Conservation (phyloP, 768 basidiomycete species). For the Calocera viscosa region DNA sequence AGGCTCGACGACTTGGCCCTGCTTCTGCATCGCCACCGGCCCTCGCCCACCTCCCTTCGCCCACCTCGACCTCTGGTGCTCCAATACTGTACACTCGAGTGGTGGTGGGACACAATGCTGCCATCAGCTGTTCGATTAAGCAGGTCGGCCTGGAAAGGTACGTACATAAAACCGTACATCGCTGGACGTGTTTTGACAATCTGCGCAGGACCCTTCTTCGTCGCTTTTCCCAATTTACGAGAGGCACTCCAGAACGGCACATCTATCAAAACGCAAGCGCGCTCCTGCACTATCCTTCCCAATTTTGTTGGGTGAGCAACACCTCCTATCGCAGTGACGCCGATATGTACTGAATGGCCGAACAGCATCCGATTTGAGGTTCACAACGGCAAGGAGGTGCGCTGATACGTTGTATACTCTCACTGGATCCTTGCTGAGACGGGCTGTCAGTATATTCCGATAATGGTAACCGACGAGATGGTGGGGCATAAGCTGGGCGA, state of each 20-base stretch:
- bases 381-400: not conserved
- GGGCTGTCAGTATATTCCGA: conserved; percentile 52
- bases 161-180: not conserved
- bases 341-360: not conserved
- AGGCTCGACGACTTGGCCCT: not conserved
- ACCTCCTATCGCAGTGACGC: not conserved
- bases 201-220: conserved; percentile 76
- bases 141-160: conserved; percentile 36
- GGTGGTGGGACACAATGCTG: not conserved
- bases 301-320: conserved; percentile 81
- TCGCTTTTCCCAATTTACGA: conserved; percentile 77
- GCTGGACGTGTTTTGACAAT: not conserved
- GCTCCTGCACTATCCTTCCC: conserved; percentile 85
- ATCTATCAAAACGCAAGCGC: conserved; percentile 78
- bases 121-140: not conserved
- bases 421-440: not conserved
- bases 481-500: conserved; percentile 97
- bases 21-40: not conserved
- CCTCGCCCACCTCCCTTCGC: not conserved
- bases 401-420: not conserved
- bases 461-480: conserved; percentile 89
- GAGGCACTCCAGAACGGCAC: conserved; percentile 67
- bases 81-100: not conserved
- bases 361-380: not conserved
- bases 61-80: not conserved